These are phyloP conservation scores for Emericellopsis cladophorae DNA, from an alignment of 2,329 filamentous ascomycete species.

Conservation along the genomic window DNA sequence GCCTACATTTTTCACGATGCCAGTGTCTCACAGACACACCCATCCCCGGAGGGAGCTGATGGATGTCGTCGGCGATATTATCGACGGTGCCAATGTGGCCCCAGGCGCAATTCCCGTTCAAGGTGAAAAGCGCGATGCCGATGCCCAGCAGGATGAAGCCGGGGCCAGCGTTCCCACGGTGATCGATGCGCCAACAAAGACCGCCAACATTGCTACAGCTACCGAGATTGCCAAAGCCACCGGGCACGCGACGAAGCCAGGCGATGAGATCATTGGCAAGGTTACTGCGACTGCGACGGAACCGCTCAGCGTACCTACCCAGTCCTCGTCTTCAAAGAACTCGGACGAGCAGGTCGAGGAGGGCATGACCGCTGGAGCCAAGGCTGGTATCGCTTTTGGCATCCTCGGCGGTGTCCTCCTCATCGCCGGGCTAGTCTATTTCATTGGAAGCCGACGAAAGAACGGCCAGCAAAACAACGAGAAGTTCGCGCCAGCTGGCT, in stretches of 20 bases:
- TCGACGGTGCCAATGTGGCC: constrained; percentile 1
- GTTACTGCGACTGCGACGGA: constrained; percentile 6
- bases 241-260: constrained; percentile 5
- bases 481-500: constrained; percentile 34
- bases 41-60: constrained; percentile 13
- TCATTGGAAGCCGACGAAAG: constrained; percentile 57
- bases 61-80: constrained; percentile 7
- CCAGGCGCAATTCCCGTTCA: not conserved
- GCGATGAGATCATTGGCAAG: constrained; percentile 4
- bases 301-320: not conserved
- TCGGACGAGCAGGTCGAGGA: constrained; percentile 1
- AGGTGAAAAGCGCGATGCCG: not conserved
- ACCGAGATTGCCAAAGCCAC: constrained; percentile 17
- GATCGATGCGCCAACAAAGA: constrained; percentile 3
- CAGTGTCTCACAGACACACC: constrained; percentile 12
- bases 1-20: constrained; percentile 12
- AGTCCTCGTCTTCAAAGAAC: not conserved
- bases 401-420: constrained; percentile 58
- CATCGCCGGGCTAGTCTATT: constrained; percentile 55
- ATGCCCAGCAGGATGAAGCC: not conserved
- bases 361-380: constrained; percentile 28
- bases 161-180: constrained; percentile 4
- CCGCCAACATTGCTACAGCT: constrained; percentile 7
- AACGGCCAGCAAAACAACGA: constrained; percentile 34
- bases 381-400: constrained; percentile 78